These are phyloP conservation scores for Cinnamomum chago DNA, from an alignment of 164 flowering plant species.

Conservation along the genomic window DNA sequence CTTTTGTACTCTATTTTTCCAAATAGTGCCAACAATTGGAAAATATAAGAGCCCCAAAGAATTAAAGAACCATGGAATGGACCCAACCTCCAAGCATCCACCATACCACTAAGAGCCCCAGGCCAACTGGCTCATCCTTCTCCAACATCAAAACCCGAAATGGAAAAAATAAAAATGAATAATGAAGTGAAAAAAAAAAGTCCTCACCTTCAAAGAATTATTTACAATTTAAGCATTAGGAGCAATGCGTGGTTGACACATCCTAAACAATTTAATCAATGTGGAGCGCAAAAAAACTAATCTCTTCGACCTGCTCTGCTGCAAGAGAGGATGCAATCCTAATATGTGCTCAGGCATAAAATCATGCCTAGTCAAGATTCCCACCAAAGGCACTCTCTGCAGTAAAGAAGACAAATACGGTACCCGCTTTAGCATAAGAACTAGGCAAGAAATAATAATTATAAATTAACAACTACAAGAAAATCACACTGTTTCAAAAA, in stretches of 20 bases:
- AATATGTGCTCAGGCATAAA: slow-evolving; percentile 84
- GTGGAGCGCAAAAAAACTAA: slow-evolving; percentile 42
- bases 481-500: background rate
- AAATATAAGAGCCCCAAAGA: too few relatives aligned
- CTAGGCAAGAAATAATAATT: background rate
- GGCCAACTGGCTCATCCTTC: too few relatives aligned
- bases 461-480: background rate
- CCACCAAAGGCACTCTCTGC: slow-evolving; percentile 80
- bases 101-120: too few relatives aligned
- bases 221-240: background rate
- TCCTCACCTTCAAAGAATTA: background rate
- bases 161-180: background rate
- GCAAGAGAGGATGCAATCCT: slow-evolving; percentile 54
- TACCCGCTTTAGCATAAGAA: background rate
- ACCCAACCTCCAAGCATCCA: too few relatives aligned
- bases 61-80: too few relatives aligned
- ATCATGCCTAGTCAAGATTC: slow-evolving; percentile 87
- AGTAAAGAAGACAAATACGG: slow-evolving; percentile 8
- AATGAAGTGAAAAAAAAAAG: background rate
- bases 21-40: too few relatives aligned
- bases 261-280: slow-evolving; percentile 15
- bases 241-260: background rate
- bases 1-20: too few relatives aligned
- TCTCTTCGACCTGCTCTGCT: slow-evolving; percentile 60
- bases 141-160: too few relatives aligned